Evolutionary conservation across 2,329 filamentous ascomycete species (phyloP), one percentile per base, ranked within the genome.

Genomic region (Trichoderma asperellum): DNA sequence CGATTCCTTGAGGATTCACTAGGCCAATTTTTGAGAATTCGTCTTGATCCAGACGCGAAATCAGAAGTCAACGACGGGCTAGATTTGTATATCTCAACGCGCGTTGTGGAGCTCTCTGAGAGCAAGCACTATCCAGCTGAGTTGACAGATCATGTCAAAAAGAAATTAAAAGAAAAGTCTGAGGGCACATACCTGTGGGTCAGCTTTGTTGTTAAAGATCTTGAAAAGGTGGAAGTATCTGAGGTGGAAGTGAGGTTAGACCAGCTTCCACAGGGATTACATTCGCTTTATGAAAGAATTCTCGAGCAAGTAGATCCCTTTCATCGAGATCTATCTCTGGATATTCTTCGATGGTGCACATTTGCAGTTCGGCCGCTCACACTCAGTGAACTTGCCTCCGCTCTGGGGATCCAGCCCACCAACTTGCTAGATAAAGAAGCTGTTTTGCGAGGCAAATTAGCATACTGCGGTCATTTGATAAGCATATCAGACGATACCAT

Each of bases 121-220:
- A 64, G 24, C 16, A 64, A 40, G 2, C 4, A 55, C 4, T 64
- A 64, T 16, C 5, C 49, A 16, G 5, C 2, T 35, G 10, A 55
- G 34, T 2, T 64, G 8, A 12, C 61, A 10, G 3, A 12, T 8
- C 18, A 32, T 55, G 49, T 64, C 1, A 43, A 43, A 12, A 2
- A 43, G 0, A 4, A 2, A 0, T 4, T 64, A 1, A 43, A 0
- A 3, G 49, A 40, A 12, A 64, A 64, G 2, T 64, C 49, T 3
- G 16, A 14, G 1, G 61, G 61, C n/a, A 64, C 35, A 18, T 64
- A 56, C 16, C 10, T 64, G 4, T 64, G 61, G 61, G 24, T 65
- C 4, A 65, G 61, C 35, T 43, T 65, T 7, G 12, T 24, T 32
- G 10, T 65, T 6, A 56, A 56, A 11, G 61, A 65, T 14, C 61